Conservation (phyloP, 2,329 filamentous ascomycete species). For the Trichoderma sp. region DNA sequence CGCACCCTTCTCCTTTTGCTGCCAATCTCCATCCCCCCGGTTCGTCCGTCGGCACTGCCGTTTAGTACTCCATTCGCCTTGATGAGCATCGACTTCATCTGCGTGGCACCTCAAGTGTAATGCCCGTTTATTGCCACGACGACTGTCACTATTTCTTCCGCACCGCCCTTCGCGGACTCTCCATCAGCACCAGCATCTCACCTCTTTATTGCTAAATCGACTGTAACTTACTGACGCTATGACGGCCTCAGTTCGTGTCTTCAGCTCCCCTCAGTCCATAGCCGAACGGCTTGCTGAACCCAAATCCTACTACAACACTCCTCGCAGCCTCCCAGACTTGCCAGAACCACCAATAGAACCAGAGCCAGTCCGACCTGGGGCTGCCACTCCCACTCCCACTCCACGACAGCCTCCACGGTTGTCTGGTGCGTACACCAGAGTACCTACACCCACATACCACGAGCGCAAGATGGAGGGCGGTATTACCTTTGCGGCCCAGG, state of each 20-base stretch:
- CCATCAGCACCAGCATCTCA: constrained; percentile 76
- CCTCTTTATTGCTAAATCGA: constrained; percentile 66
- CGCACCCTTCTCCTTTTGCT: background rate
- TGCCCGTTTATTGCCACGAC: constrained; percentile 80
- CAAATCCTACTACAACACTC: constrained; percentile 38
- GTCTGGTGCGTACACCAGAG: constrained; percentile 42
- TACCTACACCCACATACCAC: constrained; percentile 56
- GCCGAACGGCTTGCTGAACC: constrained; percentile 64
- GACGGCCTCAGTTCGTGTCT: constrained; percentile 42
- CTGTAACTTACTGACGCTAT: constrained; percentile 38
- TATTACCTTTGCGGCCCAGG: constrained; percentile 87
- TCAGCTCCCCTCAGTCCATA: constrained; percentile 68
- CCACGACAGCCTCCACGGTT: constrained; percentile 29
- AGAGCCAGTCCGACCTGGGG: background rate
- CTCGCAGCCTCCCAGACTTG: constrained; percentile 43
- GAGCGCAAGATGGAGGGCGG: constrained; percentile 64
- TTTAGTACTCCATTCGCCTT: constrained; percentile 1
- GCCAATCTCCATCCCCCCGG: background rate
- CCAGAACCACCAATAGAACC: constrained; percentile 27
- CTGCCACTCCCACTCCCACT: background rate
- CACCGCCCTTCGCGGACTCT: constrained; percentile 82
- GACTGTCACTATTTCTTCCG: constrained; percentile 94
- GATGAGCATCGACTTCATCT: constrained; percentile 12
- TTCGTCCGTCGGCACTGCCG: constrained; percentile 8
- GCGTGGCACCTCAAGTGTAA: constrained; percentile 50